These are phyloP conservation scores for Ziziphus jujuba DNA, from an alignment of 306 rosid genomes.

Conservation along the genomic window DNA sequence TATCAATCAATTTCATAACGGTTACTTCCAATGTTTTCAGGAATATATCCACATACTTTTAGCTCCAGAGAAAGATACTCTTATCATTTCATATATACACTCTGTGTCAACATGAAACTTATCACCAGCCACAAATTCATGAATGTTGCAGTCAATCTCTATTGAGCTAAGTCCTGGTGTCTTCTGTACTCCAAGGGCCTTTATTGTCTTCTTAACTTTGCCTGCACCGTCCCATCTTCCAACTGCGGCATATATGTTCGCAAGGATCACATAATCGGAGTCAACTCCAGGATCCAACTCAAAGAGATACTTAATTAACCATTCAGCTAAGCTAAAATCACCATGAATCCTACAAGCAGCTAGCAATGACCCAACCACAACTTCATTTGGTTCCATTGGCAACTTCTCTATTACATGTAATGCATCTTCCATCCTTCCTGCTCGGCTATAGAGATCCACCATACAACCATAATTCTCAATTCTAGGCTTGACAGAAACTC, in stretches of 20 bases:
- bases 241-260: conserved; percentile 73
- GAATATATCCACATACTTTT: conserved; percentile 61
- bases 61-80: conserved; percentile 63
- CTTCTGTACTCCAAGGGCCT: conserved; percentile 66
- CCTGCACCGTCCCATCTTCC: conserved; percentile 85
- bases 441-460: conserved; percentile 82
- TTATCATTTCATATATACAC: conserved; percentile 36
- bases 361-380: conserved; percentile 80
- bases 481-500: conserved; percentile 52
- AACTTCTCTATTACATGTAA: conserved; percentile 53
- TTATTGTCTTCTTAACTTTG: conserved; percentile 66
- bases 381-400: conserved; percentile 89
- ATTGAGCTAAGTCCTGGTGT: conserved; percentile 71
- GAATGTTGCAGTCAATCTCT: conserved; percentile 70
- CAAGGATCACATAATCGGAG: conserved; percentile 80
- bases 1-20: conserved; percentile 12
- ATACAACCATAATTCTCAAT: conserved; percentile 90
- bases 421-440: conserved; percentile 81
- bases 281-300: conserved; percentile 62
- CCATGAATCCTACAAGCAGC: conserved; percentile 85
- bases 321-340: conserved; percentile 68
- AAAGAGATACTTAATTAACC: conserved; percentile 52
- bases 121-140: conserved; percentile 75
- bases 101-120: conserved; percentile 56
- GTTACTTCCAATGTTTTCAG: conserved; percentile 38